Evolutionary conservation across 2,329 filamentous ascomycete species (phyloP), one percentile per base, ranked within the genome.

Genomic region (Colletotrichum sp.): DNA sequence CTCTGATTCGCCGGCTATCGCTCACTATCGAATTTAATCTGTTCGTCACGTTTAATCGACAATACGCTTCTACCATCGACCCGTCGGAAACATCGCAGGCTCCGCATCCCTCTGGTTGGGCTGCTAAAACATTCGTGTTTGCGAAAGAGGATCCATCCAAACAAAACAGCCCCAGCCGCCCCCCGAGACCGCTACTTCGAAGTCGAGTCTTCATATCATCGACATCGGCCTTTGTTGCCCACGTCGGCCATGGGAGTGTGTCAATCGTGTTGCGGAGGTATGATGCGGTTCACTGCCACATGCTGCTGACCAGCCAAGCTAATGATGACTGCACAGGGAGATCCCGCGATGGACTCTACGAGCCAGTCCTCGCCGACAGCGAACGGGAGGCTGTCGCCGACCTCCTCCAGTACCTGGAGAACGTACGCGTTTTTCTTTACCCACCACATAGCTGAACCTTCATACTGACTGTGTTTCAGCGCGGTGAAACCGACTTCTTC

Each of bases 401-500:
- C 84, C 89, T 99, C 75, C 89, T 99, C 21, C 95, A 96, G 84
- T 98, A 98, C 85, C 93, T 99, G 78, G 97, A 99, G 87, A 98
- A 98, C 84, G 97, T 98, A 88, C 78, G 91, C 87, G 65, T 63
- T 61, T 13, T 21, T 48, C 18, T 55, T 30, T 64, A 26, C 65
- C n/a, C 14, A 18, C 16, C 13, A 43, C 66, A 7, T 38, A 16
- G 48, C 13, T 26, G 7, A 64, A 14, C 24, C 30, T 21, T 14
- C 34, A 71, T 75, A 74, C 83, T 88, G 82, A 86, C 80, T 70
- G 56, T 64, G 65, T 74, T 76, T 76, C 84, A 98, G 97, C 94
- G 97, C 83, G 94, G 93, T 83, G 97, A 99, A 85, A 98, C 96
- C 81, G 96, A 99, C 85, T 99, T 99, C 91, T 99, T 99, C 87